Base-by-base conservation (phyloP, 768 basidiomycete species). In the Pleurotus salmoneostramineus region DNA sequence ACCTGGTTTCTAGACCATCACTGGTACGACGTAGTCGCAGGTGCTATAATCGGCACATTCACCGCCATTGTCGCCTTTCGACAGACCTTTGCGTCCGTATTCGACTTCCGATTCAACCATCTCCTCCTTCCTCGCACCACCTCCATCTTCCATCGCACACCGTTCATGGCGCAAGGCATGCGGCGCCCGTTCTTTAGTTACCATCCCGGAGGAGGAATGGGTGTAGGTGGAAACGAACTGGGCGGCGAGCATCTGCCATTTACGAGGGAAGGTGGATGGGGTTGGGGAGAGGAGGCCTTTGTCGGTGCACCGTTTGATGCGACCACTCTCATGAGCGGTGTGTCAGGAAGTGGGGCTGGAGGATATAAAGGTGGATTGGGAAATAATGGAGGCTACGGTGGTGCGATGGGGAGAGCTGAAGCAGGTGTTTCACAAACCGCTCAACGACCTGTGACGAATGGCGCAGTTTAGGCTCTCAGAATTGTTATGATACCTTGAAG, bases 31-130 rank as follows among this genome's bases (percentile, higher is more conserved):
- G 76, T 81, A 58, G 44, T 83, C 3, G 82, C 73, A 12, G 84
- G 84, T 32, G 80, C 71, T 1, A 60, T 80, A 51, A 84, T 82
- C 34, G 81, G 83, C 3, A 74, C 71, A 14, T 65, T 70, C 48
- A 76, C 72, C 17, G 82, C 83, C 0, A 64, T 83, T 35, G 76
- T 81, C 37, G 79, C 81, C 4, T 84, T 77, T 69, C 75, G 81
- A 10, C 78, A 80, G 63, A 83, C 80, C 0, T 85, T 83, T 64
- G 83, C 82, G 0, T 70, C 81, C 17, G 68, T 83, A 44, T 77
- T 75, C 61, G 84, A 85, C 67, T 85, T 83, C 65, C 65, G 74
- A 21, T 84, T 83, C 74, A 84, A 85, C 66, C 81, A 84, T 64
- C 60, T 83, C 48, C 72, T 83, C 21, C 77, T 83, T 32, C 83